A percentile compares a stretch with the other conserved stretches of the same genome.
phyloP scores from a whole-genome alignment of 495 filamentous ascomycete genomes.

The Trichoderma erinaceum region DNA sequence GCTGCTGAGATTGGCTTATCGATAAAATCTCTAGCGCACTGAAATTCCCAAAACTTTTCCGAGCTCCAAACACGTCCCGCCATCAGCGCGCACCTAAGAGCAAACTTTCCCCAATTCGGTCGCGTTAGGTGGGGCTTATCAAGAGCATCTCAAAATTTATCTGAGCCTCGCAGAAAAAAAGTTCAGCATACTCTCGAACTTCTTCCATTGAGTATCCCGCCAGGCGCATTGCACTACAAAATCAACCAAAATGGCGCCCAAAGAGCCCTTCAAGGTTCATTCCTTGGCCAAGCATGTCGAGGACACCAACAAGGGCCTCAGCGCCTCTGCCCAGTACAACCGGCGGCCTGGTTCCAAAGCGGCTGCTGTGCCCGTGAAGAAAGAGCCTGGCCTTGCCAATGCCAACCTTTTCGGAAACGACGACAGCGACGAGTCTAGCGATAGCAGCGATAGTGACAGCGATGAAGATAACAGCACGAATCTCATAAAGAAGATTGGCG shows the following conservation, averaged over 20 bases:
- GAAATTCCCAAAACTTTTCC: not conserved
- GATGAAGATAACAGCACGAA: slow-evolving; percentile 11
- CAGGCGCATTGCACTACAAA: not conserved
- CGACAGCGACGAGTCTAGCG: slow-evolving; percentile 20
- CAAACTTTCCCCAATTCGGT: not conserved
- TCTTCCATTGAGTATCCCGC: not conserved
- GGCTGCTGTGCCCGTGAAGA: slow-evolving; percentile 13
- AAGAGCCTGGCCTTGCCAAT: slow-evolving; percentile 22
- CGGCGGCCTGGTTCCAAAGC: slow-evolving; percentile 6
- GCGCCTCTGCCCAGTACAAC: slow-evolving; percentile 4
- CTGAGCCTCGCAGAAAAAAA: slow-evolving; percentile 11
- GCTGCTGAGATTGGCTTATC: not conserved
- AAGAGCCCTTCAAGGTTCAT: slow-evolving; percentile 10
- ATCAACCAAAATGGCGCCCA: slow-evolving; percentile 7
- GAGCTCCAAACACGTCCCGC: slow-evolving; percentile 8
- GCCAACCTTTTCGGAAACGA: slow-evolving; percentile 19
- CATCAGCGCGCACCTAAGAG: not conserved
- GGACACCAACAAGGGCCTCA: slow-evolving; percentile 14
- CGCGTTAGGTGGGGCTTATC: slow-evolving; percentile 1
- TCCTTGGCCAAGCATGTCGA: slow-evolving; percentile 11
- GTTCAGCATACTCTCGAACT: slow-evolving; percentile 18
- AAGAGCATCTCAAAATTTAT: slow-evolving; percentile 9
- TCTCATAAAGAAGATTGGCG: slow-evolving; percentile 5
- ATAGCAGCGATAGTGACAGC: slow-evolving; percentile 19
- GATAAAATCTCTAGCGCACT: not conserved